Conservation (phyloP, 2,329 filamentous ascomycete genomes). For the Colletotrichum salicis region DNA sequence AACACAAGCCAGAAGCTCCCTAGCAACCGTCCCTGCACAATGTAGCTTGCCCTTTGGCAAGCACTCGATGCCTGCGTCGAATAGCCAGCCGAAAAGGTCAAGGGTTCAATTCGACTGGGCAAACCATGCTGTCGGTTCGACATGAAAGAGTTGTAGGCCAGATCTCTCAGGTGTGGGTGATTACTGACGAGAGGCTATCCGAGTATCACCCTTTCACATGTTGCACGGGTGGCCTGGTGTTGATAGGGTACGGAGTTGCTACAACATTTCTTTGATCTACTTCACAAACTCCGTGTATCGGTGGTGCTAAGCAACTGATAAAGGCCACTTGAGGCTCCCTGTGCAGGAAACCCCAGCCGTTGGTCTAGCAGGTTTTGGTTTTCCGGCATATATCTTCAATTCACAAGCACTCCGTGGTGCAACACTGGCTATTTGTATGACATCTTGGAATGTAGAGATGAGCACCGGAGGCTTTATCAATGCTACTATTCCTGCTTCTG, state of each 20-base stretch:
- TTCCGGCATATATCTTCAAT: background rate
- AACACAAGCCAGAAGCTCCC: slow-evolving; percentile 6
- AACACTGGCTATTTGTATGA: background rate
- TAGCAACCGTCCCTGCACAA: slow-evolving; percentile 11
- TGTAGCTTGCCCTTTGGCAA: background rate
- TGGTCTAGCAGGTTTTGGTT: background rate
- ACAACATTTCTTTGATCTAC: background rate
- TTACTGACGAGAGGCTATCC: background rate
- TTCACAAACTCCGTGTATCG: background rate
- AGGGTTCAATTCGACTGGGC: background rate
- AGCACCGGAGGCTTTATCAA: background rate
- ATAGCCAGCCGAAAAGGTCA: background rate
- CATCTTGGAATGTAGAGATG: background rate
- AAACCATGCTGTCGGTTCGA: background rate
- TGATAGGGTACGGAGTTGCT: background rate
- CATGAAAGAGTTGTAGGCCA: background rate
- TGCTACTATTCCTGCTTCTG: background rate
- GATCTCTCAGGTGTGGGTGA: background rate
- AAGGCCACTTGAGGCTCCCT: background rate
- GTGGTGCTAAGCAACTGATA: background rate
- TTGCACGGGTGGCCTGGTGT: background rate
- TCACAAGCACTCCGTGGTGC: background rate
- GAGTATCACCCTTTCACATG: background rate
- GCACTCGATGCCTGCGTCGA: background rate
- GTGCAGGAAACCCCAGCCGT: background rate